Base-by-base conservation (phyloP, 192 early-diverging fungal species). In the Polychytrium aggregatum region DNA sequence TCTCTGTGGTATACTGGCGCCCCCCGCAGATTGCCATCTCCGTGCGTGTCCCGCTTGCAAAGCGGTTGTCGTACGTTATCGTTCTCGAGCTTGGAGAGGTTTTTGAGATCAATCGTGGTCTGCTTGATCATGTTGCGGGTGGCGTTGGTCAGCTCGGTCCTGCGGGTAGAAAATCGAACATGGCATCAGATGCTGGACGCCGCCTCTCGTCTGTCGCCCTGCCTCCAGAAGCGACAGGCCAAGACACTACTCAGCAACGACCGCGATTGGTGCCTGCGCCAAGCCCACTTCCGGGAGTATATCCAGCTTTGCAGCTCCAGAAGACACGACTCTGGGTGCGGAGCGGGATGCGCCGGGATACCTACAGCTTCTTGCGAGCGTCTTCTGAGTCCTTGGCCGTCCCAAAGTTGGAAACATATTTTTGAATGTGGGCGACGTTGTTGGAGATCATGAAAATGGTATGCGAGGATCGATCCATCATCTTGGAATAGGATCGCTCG, bases 361-460 rank as follows among this genome's bases (percentile, higher is more conserved):
- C 72, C 63, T 68, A 87, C 84, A 88, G 58, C 53, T 82, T 78
- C 41, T 62, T 63, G 14, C 93, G 76, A 39, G 89, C 53, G 0
- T 90, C 83, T 14, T 68, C 44, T 10, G 84, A 85, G 55, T 97
- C 90, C 49, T 79, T 78, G 33, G 67, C 49, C 1, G 84, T 82
- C 30, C 90, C 87, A 48, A 92, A 68, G 52, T 78, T 79, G 14
- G 62, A 63, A 10, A 93, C 82, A 0, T 86, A 67, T 13, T 81
- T 74, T 16, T 92, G 79, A 37, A 94, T 89, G 51, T 76, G 78
- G 9, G 84, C 84, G 25, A 90, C 85, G 60, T 84, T 86, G 51
- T 73, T 78, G 39, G 86, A 88, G 48, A 97, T 87, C 33, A 72
- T 70, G 62, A 92, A 93, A 28, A 97, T 77, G 52, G 85, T 73